Conservation (phyloP, 306 rosid genomes). For the Abrus precatorius region DNA sequence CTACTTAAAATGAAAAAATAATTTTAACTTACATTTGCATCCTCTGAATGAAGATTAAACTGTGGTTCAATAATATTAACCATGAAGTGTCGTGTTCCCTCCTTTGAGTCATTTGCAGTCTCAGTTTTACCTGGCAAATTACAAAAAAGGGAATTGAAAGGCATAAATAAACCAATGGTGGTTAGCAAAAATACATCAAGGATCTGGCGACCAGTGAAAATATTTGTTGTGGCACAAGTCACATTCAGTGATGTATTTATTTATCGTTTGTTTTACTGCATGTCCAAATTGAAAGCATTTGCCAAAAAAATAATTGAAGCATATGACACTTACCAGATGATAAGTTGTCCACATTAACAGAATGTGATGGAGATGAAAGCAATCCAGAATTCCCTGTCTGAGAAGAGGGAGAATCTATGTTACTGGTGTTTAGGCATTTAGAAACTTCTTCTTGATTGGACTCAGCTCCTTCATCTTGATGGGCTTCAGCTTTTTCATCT, state of each 20-base stretch:
- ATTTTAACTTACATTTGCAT: conserved; percentile 79
- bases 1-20: conserved; percentile 43
- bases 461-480: conserved; percentile 51
- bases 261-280: conserved; percentile 28
- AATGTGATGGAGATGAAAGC: conserved; percentile 52
- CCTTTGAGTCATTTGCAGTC: conserved; percentile 60
- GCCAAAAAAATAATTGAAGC: conserved; percentile 35
- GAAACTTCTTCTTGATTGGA: conserved; percentile 62
- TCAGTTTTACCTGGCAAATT: conserved; percentile 61
- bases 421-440: conserved; percentile 50
- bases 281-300: conserved; percentile 19
- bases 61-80: conserved; percentile 98
- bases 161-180: conserved; percentile 20
- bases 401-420: conserved; percentile 49
- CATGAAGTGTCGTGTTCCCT: conserved; percentile 93
- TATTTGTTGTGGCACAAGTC: conserved; percentile 26
- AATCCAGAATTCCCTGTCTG: conserved; percentile 56
- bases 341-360: conserved; percentile 57
- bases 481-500: conserved; percentile 58
- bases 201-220: conserved; percentile 32
- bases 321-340: conserved; percentile 63
- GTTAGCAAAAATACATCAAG: neutral
- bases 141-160: conserved; percentile 40
- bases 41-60: conserved; percentile 97
- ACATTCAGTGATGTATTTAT: neutral